These are phyloP conservation scores for Solanum habrochaites DNA, from an alignment of 257 asterid genomes.

Conservation along the genomic window DNA sequence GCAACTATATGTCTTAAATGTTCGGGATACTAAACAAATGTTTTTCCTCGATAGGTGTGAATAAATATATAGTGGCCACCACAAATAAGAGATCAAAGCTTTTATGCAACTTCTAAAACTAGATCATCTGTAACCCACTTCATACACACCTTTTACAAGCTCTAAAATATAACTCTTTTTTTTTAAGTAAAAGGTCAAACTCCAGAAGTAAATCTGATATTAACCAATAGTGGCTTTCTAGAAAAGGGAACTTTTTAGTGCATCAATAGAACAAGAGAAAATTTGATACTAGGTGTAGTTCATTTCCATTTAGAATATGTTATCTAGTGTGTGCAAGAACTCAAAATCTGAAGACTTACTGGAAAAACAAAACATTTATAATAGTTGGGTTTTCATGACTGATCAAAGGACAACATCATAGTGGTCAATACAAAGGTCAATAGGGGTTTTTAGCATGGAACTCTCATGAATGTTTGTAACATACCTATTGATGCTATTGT, in stretches of 20 bases:
- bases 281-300: not conserved
- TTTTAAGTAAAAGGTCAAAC: not conserved
- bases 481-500: not conserved
- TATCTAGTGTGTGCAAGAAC: not conserved
- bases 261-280: not conserved
- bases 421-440: not conserved
- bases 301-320: not conserved
- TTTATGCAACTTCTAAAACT: not conserved
- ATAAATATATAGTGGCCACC: not conserved
- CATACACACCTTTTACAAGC: not conserved
- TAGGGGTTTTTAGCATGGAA: not conserved
- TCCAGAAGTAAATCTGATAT: not conserved
- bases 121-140: not conserved
- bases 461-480: not conserved
- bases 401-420: not conserved
- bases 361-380: not conserved
- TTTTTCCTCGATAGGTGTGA: not conserved
- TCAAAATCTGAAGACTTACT: not conserved
- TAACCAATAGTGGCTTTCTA: not conserved
- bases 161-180: not conserved
- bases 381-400: not conserved
- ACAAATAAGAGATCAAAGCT: not conserved
- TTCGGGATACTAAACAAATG: not conserved
- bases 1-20: not conserved
- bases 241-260: not conserved